phyloP scores from a whole-genome alignment of 1,284 basidiomycete species.

The Cryptococcus sp. region DNA sequence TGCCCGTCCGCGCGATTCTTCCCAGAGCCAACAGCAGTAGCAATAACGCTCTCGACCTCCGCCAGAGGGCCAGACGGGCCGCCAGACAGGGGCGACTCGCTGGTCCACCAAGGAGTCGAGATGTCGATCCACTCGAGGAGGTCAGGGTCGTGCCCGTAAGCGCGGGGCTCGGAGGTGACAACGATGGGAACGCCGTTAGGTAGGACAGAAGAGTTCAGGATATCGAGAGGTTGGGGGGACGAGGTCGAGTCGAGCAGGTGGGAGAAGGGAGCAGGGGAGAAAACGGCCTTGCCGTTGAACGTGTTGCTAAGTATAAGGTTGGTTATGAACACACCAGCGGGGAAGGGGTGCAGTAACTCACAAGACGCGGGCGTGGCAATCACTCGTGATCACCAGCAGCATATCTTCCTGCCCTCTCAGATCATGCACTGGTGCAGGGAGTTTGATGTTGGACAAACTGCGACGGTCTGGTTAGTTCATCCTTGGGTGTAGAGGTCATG shows the following conservation, averaged over 20 bases:
- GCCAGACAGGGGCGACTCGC: slow-evolving; percentile 5
- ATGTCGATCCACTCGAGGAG: slow-evolving; percentile 68
- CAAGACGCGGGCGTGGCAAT: slow-evolving; percentile 71
- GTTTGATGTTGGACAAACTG: slow-evolving; percentile 64
- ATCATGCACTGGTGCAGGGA: slow-evolving; percentile 68
- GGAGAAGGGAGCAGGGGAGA: slow-evolving; percentile 62
- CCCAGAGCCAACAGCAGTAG: slow-evolving; percentile 8
- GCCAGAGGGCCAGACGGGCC: slow-evolving; percentile 19
- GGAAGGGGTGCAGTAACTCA: slow-evolving; percentile 46
- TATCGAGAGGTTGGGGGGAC: slow-evolving; percentile 11
- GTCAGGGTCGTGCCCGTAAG: slow-evolving; percentile 69
- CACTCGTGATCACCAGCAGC: slow-evolving; percentile 67
- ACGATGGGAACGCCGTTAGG: slow-evolving; percentile 75
- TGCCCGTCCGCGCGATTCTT: neutral
- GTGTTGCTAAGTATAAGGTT: slow-evolving; percentile 59
- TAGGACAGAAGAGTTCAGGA: slow-evolving; percentile 61
- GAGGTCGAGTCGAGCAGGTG: slow-evolving; percentile 57
- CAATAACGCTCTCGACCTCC: slow-evolving; percentile 27
- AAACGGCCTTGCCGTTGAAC: slow-evolving; percentile 60
- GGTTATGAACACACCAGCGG: neutral
- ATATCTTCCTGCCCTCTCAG: slow-evolving; percentile 63
- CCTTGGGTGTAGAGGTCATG: neutral
- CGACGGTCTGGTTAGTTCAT: neutral
- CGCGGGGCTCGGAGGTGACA: slow-evolving; percentile 66
- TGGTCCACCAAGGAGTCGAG: slow-evolving; percentile 71